These are phyloP conservation scores for Asterophora parasitica DNA, from an alignment of 768 basidiomycete genomes.

Conservation along the genomic window DNA sequence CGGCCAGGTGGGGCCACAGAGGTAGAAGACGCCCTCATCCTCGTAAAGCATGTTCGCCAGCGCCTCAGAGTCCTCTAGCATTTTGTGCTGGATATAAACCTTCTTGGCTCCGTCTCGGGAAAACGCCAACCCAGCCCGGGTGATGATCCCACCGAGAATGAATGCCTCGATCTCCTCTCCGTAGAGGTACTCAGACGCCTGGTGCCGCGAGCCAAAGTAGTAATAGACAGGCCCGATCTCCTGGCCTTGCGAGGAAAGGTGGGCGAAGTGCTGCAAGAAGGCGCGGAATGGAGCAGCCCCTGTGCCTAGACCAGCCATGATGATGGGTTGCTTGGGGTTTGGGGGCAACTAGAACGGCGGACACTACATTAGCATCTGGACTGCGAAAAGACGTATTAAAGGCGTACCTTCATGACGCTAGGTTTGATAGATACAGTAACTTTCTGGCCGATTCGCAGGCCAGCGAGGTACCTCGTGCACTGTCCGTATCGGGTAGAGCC, in stretches of 20 bases:
- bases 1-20: constrained; percentile 99
- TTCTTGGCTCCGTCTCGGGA: constrained; percentile 91
- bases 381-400: not conserved
- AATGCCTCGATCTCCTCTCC: constrained; percentile 96
- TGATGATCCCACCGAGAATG: constrained; percentile 77
- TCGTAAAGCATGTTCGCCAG: constrained; percentile 73
- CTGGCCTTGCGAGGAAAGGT: constrained; percentile 68
- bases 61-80: constrained; percentile 81
- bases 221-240: constrained; percentile 92
- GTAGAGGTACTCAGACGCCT: constrained; percentile 94
- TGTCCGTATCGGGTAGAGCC: constrained; percentile 83
- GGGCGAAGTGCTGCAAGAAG: constrained; percentile 93
- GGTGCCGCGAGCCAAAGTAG: constrained; percentile 97
- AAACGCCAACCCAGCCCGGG: constrained; percentile 91
- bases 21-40: constrained; percentile 82
- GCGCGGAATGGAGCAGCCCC: constrained; percentile 99
- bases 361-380: constrained; percentile 8
- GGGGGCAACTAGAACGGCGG: constrained; percentile 63
- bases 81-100: constrained; percentile 98
- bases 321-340: constrained; percentile 80
- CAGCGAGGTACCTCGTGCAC: constrained; percentile 92
- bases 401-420: constrained; percentile 93
- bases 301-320: constrained; percentile 98
- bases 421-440: constrained; percentile 98
- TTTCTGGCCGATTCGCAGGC: constrained; percentile 79